These are phyloP conservation scores for Babesia gibsoni DNA, from an alignment of 169 alveolate species.

Conservation along the genomic window DNA sequence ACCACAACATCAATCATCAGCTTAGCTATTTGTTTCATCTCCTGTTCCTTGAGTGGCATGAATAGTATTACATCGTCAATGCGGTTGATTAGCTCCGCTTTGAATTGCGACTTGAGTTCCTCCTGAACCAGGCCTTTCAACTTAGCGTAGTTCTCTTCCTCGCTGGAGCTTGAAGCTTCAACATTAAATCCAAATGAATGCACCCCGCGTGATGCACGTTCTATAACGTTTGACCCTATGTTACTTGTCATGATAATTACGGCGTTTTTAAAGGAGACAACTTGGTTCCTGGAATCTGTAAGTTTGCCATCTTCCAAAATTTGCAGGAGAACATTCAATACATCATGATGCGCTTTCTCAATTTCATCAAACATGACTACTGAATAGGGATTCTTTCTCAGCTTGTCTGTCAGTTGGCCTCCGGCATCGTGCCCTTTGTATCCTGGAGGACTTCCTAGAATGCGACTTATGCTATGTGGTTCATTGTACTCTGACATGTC, in stretches of 20 bases:
- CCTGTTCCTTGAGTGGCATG: slow-evolving; percentile 63
- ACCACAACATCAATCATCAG: slow-evolving; percentile 64
- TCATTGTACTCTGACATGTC: slow-evolving; percentile 90
- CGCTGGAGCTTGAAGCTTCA: neutral
- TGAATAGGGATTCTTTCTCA: slow-evolving; percentile 60
- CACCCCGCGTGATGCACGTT: slow-evolving; percentile 38
- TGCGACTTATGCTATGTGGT: slow-evolving; percentile 82
- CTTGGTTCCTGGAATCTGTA: slow-evolving; percentile 82
- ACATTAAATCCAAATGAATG: slow-evolving; percentile 51
- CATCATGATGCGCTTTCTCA: slow-evolving; percentile 87
- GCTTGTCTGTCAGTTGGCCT: slow-evolving; percentile 78
- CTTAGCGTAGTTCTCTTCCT: neutral
- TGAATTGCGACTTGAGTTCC: slow-evolving; percentile 58
- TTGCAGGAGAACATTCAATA: slow-evolving; percentile 73
- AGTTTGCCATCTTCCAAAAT: slow-evolving; percentile 80
- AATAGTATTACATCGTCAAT: slow-evolving; percentile 74
- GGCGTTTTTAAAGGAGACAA: slow-evolving; percentile 82
- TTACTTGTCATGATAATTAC: slow-evolving; percentile 85
- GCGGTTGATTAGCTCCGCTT: slow-evolving; percentile 76
- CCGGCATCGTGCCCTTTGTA: slow-evolving; percentile 88
- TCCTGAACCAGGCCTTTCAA: slow-evolving; percentile 44
- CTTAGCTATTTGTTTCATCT: slow-evolving; percentile 57
- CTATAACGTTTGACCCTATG: slow-evolving; percentile 75
- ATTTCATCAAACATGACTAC: slow-evolving; percentile 85
- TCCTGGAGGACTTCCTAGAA: slow-evolving; percentile 91